These are phyloP conservation scores for Mycena vulgaris DNA, from an alignment of 768 basidiomycete species.

Conservation along the genomic window DNA sequence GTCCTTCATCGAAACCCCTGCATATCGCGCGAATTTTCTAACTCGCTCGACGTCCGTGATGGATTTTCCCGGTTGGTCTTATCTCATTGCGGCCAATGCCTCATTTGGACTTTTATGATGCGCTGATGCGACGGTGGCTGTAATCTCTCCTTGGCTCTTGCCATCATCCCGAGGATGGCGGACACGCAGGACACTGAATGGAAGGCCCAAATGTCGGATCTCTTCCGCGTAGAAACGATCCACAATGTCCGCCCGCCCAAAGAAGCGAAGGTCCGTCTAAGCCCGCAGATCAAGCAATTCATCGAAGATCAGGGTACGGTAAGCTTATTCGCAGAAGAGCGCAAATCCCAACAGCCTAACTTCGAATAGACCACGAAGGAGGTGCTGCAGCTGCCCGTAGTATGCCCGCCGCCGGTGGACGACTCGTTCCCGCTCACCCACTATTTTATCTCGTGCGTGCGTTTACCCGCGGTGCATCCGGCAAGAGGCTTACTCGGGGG, in stretches of 20 bases:
- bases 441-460: conserved; percentile 70
- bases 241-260: conserved; percentile 41
- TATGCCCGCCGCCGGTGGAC: conserved; percentile 54
- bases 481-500: background rate
- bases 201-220: conserved; percentile 22
- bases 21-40: too few relatives aligned
- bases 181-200: conserved; percentile 27
- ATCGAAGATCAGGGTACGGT: conserved; percentile 41
- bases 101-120: too few relatives aligned
- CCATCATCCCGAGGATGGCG: conserved; percentile 31
- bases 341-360: background rate
- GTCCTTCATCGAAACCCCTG: too few relatives aligned
- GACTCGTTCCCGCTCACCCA: conserved; percentile 65
- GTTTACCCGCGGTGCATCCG: background rate
- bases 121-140: too few relatives aligned
- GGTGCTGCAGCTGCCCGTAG: conserved; percentile 55
- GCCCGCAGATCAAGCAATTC: conserved; percentile 46
- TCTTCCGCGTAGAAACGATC: conserved; percentile 16
- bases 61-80: too few relatives aligned
- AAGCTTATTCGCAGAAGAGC: background rate
- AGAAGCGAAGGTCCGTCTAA: conserved; percentile 39
- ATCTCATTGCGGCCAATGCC: too few relatives aligned
- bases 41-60: too few relatives aligned
- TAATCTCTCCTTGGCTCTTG: too few relatives aligned
- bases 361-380: conserved; percentile 49